Conservation (phyloP, 768 basidiomycete species). For the Naganishia onofrii region DNA sequence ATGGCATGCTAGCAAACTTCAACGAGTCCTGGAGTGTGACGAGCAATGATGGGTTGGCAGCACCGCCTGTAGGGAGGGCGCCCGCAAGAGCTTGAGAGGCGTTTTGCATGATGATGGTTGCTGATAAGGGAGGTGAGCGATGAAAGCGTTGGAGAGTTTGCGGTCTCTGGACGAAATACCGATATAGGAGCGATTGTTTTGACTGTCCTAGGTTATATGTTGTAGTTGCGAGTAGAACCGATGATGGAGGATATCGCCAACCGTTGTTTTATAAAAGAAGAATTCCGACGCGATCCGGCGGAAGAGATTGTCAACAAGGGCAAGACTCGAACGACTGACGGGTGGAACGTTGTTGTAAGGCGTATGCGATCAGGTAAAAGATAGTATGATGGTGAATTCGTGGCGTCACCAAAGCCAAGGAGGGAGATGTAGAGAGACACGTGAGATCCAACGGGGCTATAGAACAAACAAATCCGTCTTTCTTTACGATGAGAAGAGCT, state of each 20-base stretch:
- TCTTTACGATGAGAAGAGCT: neutral
- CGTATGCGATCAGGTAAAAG: neutral
- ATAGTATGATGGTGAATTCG: neutral
- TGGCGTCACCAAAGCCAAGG: neutral
- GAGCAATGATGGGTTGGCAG: slow-evolving; percentile 5
- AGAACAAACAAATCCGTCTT: neutral
- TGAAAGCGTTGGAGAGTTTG: neutral
- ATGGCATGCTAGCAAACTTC: neutral
- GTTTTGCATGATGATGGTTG: slow-evolving; percentile 6
- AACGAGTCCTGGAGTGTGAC: slow-evolving; percentile 11
- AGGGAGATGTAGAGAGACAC: neutral
- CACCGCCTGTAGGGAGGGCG: slow-evolving; percentile 1
- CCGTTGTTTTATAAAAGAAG: neutral
- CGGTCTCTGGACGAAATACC: neutral
- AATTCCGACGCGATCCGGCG: slow-evolving; percentile 20
- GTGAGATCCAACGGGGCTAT: neutral
- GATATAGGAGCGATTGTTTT: neutral
- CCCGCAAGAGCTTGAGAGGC: slow-evolving; percentile 21
- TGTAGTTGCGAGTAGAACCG: neutral
- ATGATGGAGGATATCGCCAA: neutral
- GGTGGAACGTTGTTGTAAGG: neutral
- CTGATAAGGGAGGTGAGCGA: neutral
- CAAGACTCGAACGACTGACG: neutral
- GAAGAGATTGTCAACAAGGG: slow-evolving; percentile 21
- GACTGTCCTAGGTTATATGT: neutral